Conservation (phyloP, 495 filamentous ascomycete genomes). For the Xylaria scruposa region DNA sequence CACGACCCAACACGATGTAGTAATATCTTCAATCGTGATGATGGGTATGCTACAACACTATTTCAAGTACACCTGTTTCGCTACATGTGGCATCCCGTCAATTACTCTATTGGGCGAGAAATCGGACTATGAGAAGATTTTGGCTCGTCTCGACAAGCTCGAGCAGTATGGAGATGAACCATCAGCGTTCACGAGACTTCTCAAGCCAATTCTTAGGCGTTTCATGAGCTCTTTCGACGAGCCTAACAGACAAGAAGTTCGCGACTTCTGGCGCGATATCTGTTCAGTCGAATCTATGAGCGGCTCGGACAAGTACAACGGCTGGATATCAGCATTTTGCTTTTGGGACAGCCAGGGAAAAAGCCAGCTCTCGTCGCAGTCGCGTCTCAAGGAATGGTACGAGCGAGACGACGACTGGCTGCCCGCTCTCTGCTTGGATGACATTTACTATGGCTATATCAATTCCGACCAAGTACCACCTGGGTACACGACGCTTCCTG, state of each 20-base stretch:
- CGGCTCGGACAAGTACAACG: background rate
- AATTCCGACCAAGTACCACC: background rate
- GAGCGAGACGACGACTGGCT: background rate
- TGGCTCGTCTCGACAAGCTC: constrained; percentile 45
- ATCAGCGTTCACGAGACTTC: constrained; percentile 10
- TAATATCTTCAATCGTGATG: constrained; percentile 21
- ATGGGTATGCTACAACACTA: constrained; percentile 9
- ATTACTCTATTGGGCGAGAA: constrained; percentile 56
- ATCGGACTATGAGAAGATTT: constrained; percentile 50
- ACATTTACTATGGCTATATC: background rate
- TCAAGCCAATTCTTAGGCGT: background rate
- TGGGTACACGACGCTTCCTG: background rate
- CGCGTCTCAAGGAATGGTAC: background rate
- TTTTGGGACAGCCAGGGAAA: background rate
- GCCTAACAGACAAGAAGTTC: background rate
- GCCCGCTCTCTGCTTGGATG: background rate
- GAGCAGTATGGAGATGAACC: constrained; percentile 45
- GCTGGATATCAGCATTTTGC: constrained; percentile 8
- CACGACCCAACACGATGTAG: constrained; percentile 33
- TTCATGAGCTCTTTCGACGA: background rate
- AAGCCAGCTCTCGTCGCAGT: background rate
- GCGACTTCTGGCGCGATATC: background rate
- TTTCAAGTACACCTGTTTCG: background rate
- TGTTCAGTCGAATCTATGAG: background rate
- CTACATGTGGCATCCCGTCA: constrained; percentile 56